Evolutionary conservation across 2,329 filamentous ascomycete genomes (phyloP).

Genomic region (Hypoxylon sp.): DNA sequence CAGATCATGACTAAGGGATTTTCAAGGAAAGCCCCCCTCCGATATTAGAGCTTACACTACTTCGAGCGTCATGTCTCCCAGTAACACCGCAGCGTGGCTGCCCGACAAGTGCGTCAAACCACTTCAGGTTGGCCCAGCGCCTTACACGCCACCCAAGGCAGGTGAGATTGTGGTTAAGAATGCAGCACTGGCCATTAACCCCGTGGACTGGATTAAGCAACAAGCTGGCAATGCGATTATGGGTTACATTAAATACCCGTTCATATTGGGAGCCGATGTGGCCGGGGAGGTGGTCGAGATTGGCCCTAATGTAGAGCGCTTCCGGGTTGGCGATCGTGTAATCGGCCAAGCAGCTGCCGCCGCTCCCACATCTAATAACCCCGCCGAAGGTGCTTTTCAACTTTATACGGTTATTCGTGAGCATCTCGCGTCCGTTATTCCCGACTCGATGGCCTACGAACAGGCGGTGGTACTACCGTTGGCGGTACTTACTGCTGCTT

Average conservation of each 20-base stretch:
- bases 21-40: background rate
- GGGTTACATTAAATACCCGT: slow-evolving; percentile 56
- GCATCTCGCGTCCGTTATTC: slow-evolving; percentile 12
- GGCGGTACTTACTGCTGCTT: slow-evolving; percentile 19
- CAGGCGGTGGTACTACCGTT: slow-evolving; percentile 20
- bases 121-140: slow-evolving; percentile 57
- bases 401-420: slow-evolving; percentile 23
- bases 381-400: slow-evolving; percentile 28
- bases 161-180: slow-evolving; percentile 59
- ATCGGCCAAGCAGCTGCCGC: slow-evolving; percentile 19
- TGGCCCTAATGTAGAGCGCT: background rate
- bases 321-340: slow-evolving; percentile 22
- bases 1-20: background rate
- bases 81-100: slow-evolving; percentile 24
- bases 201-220: slow-evolving; percentile 59
- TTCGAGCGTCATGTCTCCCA: slow-evolving; percentile 51
- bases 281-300: slow-evolving; percentile 49
- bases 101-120: slow-evolving; percentile 28
- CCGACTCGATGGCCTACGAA: slow-evolving; percentile 11
- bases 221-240: slow-evolving; percentile 60
- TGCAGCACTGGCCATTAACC: slow-evolving; percentile 59
- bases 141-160: slow-evolving; percentile 54
- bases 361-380: slow-evolving; percentile 1
- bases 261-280: slow-evolving; percentile 46
- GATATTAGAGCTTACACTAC: background rate